A percentile compares a stretch with the other conserved stretches of the same genome.
Conservation (phyloP, 2,329 filamentous ascomycete species). For the Fusarium sp. region DNA sequence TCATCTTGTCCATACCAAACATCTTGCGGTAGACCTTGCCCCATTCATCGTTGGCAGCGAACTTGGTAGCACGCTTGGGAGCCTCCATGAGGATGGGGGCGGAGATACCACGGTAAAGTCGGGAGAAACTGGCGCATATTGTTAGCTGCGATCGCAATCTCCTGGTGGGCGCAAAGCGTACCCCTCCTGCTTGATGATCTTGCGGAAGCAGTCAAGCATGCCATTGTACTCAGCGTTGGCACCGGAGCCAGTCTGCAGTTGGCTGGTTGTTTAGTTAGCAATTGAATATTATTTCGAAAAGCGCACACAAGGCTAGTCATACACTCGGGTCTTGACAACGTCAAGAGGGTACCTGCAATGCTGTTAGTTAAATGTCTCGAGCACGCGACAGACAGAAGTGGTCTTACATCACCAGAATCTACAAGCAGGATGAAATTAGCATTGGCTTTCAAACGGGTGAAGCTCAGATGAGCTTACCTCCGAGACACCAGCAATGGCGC, state of each 20-base stretch:
- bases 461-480: slow-evolving; percentile 71
- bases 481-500: slow-evolving; percentile 96
- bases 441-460: slow-evolving; percentile 31
- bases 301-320: slow-evolving; percentile 56
- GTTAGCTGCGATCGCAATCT: slow-evolving; percentile 32
- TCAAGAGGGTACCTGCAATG: slow-evolving; percentile 92
- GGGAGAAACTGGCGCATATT: slow-evolving; percentile 72
- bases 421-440: slow-evolving; percentile 41
- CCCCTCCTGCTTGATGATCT: slow-evolving; percentile 97
- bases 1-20: slow-evolving; percentile 90
- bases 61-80: slow-evolving; percentile 93
- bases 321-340: slow-evolving; percentile 98
- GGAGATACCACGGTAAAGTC: slow-evolving; percentile 93
- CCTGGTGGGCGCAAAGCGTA: slow-evolving; percentile 56
- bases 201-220: slow-evolving; percentile 98
- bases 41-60: slow-evolving; percentile 99
- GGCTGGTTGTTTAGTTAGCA: slow-evolving; percentile 63
- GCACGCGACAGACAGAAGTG: slow-evolving; percentile 41
- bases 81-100: slow-evolving; percentile 99
- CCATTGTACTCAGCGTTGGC: slow-evolving; percentile 91
- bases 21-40: slow-evolving; percentile 90
- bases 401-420: slow-evolving; percentile 88
- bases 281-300: slow-evolving; percentile 5
- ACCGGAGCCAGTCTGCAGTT: slow-evolving; percentile 82
- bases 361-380: slow-evolving; percentile 31